phyloP scores from a whole-genome alignment of 2,329 filamentous ascomycete genomes.

The Alternaria postmessia region DNA sequence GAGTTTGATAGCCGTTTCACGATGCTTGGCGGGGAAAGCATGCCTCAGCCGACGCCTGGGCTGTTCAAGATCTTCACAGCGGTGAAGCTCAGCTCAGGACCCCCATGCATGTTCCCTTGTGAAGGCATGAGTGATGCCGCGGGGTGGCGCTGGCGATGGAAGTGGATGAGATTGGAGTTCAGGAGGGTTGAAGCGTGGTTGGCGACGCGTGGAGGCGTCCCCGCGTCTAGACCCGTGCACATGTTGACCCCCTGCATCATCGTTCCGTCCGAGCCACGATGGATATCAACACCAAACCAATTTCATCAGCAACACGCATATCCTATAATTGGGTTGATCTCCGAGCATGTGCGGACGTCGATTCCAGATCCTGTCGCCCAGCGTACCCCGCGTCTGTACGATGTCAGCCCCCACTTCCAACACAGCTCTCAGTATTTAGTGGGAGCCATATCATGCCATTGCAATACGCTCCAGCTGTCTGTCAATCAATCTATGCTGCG shows the following conservation, averaged over 20 bases:
- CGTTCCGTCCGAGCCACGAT: background rate
- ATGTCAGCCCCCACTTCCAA: background rate
- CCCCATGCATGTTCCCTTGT: background rate
- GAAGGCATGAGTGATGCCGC: background rate
- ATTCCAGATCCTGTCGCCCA: background rate
- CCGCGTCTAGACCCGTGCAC: background rate
- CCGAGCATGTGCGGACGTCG: background rate
- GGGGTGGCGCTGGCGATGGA: background rate
- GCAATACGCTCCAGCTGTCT: background rate
- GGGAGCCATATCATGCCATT: background rate
- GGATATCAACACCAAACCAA: background rate
- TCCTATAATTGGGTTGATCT: background rate
- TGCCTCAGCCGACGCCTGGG: slow-evolving; percentile 20
- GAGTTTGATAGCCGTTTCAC: slow-evolving; percentile 31
- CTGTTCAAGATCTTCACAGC: background rate
- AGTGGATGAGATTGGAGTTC: background rate
- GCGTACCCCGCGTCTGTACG: background rate
- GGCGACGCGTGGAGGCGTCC: background rate
- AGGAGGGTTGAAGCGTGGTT: background rate
- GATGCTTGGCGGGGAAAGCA: slow-evolving; percentile 23
- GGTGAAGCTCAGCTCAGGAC: background rate
- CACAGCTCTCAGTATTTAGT: background rate
- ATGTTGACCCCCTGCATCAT: background rate
- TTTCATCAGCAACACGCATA: background rate
- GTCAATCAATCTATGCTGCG: too few relatives aligned